Evolutionary conservation across 1,139 yeast species (phyloP).

Genomic region (Pichia sp.): DNA sequence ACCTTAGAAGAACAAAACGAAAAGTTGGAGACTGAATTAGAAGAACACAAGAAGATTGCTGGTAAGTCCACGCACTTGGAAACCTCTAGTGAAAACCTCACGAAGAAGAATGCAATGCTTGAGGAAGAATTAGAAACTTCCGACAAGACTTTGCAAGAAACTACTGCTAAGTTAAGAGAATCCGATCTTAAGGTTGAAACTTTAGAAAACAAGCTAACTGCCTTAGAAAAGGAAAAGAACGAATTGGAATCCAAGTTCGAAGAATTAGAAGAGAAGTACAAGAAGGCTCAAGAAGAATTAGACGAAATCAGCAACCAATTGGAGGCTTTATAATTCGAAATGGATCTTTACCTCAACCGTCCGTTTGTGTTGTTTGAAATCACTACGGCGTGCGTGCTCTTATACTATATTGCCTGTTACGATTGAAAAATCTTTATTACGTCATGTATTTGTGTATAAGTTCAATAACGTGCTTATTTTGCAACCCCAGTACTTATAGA

Average conservation of each 20-base stretch:
- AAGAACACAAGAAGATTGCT: constrained; percentile 80
- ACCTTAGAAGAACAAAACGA: constrained; percentile 88
- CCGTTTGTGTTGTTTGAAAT: constrained; percentile 2
- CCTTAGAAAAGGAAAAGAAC: constrained; percentile 88
- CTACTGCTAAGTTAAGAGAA: constrained; percentile 91
- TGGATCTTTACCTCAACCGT: not conserved
- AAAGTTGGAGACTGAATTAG: constrained; percentile 72
- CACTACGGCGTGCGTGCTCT: constrained; percentile 5
- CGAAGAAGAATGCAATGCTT: constrained; percentile 86
- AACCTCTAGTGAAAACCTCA: constrained; percentile 81
- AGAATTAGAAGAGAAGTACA: constrained; percentile 76
- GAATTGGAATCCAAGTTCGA: constrained; percentile 89
- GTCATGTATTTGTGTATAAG: not conserved
- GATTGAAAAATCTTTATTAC: not conserved
- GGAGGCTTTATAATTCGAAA: constrained; percentile 60
- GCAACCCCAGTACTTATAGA: no score
- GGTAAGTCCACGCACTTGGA: constrained; percentile 90
- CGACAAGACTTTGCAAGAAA: constrained; percentile 86
- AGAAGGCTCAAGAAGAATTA: constrained; percentile 80
- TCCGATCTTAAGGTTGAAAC: constrained; percentile 97
- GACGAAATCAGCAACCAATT: constrained; percentile 92
- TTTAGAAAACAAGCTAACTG: constrained; percentile 89
- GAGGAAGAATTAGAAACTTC: constrained; percentile 94
- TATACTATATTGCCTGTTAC: constrained; percentile 3
- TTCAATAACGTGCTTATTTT: no score